Conservation (phyloP, 2,329 filamentous ascomycete genomes). For the Polytolypa hystricis region DNA sequence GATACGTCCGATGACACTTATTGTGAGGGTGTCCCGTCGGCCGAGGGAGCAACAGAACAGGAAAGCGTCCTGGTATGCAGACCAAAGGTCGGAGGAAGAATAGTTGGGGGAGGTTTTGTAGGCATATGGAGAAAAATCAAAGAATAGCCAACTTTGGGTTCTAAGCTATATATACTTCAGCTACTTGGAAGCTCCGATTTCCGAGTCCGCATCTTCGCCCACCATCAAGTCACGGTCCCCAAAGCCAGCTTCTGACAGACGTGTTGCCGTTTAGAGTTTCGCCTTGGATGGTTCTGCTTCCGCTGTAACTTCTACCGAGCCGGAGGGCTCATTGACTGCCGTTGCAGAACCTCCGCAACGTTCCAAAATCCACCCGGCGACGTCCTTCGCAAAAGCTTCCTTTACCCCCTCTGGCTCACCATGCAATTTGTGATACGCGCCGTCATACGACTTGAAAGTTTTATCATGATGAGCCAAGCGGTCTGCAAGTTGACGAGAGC, state of each 20-base stretch:
- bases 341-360: slow-evolving; percentile 3
- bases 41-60: slow-evolving; percentile 13
- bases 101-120: slow-evolving; percentile 42
- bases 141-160: slow-evolving; percentile 4
- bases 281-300: not conserved
- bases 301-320: not conserved
- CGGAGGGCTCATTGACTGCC: not conserved
- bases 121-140: slow-evolving; percentile 38
- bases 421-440: slow-evolving; percentile 59
- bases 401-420: slow-evolving; percentile 21
- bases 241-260: not conserved
- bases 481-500: slow-evolving; percentile 54
- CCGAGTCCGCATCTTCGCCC: too few species aligned
- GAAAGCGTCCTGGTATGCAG: slow-evolving; percentile 40
- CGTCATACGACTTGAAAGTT: slow-evolving; percentile 61
- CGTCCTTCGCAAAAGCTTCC: slow-evolving; percentile 41
- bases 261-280: slow-evolving; percentile 5
- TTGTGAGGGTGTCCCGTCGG: slow-evolving; percentile 7
- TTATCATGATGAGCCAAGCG: slow-evolving; percentile 51
- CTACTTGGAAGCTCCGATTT: not conserved
- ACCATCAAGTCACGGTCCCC: too few species aligned
- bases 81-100: slow-evolving; percentile 38
- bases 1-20: not conserved
- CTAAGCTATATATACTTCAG: not conserved
- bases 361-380: slow-evolving; percentile 54